A percentile compares a stretch with the other conserved stretches of the same genome.
Evolutionary conservation across 2,329 filamentous ascomycete genomes (phyloP).

Genomic region (Colletotrichum aenigma): DNA sequence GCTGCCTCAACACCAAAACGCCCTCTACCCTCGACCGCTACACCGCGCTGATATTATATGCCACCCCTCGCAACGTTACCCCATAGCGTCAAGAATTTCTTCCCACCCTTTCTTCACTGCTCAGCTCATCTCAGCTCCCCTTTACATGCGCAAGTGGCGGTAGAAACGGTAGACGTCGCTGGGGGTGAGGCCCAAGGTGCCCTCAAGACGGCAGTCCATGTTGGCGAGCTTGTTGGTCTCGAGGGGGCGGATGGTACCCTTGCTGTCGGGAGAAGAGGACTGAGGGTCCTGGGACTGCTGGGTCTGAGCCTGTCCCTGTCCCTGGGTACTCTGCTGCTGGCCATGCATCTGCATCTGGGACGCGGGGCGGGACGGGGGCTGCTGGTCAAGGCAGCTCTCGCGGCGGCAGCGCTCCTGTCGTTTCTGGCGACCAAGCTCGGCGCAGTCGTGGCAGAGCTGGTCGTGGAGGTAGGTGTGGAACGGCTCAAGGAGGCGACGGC

Average conservation of each 20-base stretch:
- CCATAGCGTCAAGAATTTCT: not conserved
- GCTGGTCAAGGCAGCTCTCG: not conserved
- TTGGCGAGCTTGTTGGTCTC: slow-evolving; percentile 17
- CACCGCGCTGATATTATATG: not conserved
- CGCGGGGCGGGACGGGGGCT: not conserved
- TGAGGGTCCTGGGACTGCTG: not conserved
- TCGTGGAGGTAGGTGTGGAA: slow-evolving; percentile 6
- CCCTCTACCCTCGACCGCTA: not conserved
- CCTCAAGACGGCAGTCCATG: slow-evolving; percentile 23
- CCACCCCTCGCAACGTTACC: not conserved
- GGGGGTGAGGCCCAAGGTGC: not conserved
- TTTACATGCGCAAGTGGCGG: not conserved
- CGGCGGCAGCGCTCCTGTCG: not conserved
- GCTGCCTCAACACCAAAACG: not conserved
- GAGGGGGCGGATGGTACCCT: slow-evolving; percentile 8
- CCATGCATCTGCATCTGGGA: not conserved
- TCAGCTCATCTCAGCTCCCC: not conserved
- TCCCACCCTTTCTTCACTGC: not conserved
- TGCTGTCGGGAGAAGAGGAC: not conserved
- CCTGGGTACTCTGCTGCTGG: not conserved
- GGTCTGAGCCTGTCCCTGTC: not conserved
- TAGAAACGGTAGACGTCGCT: not conserved
- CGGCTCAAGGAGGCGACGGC: not conserved
- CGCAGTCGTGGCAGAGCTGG: slow-evolving; percentile 21
- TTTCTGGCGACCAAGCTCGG: not conserved